Base-by-base conservation (phyloP, 23 red algal genomes). In the Gracilaria vermiculophylla region DNA sequence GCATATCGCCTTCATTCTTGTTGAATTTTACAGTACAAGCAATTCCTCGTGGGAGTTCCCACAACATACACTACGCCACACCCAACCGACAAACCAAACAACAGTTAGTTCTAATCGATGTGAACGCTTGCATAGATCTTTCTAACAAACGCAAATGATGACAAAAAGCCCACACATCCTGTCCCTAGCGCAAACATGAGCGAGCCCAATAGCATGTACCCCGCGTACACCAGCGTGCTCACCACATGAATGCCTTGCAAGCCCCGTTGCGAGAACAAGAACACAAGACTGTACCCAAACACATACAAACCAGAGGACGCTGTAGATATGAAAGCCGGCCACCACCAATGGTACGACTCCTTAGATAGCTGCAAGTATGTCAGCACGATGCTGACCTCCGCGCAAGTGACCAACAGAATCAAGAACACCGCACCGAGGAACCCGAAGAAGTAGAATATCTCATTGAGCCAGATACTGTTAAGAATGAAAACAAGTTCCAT, bases 401-500 rank as follows among this genome's bases (percentile, higher is more conserved):
- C 92, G 70, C 84, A 94, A 11, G 92, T 90, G 50, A 94, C 62
- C 17, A 80, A 19, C 7, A 89, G 77, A 67, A 94, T 86, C 21
- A 94, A 27, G 42, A 87, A 78, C 20, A 94, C 92, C 39, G 85
- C 78, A 15, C 72, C 77, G 31, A 83, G 62, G 77, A 98, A 95
- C 19, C 96, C 96, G 56, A 98, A 98, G 33, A 95, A 92, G 88
- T 98, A 98, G 62, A 85, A 95, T 8, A 94, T 79, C 52, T 92
- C 81, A 49, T 95, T 94, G 45, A 86, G 80, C 87, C 83, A 88
- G 19, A 98, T 69, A 35, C 81, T 90, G 66, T 93, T 95, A 16
- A 98, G 90, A 50, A 95, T 94, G 76, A 98, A 98, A 33, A 95
- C 92, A 52, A 98, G 83, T 88, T 94, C 85, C 57, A 95, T 76